Conservation (phyloP, 2,329 filamentous ascomycete species). For the Alternaria arborescens region DNA sequence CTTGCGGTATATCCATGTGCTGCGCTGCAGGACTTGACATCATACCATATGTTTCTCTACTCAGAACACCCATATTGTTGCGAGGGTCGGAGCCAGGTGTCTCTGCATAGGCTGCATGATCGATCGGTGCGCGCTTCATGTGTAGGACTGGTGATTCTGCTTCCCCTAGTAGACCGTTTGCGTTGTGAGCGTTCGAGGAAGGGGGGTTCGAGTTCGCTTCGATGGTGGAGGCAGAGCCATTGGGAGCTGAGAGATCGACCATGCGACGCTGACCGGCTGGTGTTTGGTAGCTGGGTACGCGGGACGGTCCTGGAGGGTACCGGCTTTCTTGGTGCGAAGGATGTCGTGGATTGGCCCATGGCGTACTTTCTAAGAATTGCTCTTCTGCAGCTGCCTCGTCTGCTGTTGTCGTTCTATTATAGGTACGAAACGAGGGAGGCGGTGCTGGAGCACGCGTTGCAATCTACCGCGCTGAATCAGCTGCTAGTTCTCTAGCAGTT, state of each 20-base stretch:
- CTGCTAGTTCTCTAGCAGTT: slow-evolving; percentile 23
- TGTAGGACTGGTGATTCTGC: slow-evolving; percentile 51
- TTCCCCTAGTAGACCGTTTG: slow-evolving; percentile 39
- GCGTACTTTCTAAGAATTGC: slow-evolving; percentile 86
- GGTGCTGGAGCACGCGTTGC: slow-evolving; percentile 42
- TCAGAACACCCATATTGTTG: slow-evolving; percentile 32
- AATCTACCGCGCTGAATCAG: slow-evolving; percentile 44
- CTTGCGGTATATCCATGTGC: slow-evolving; percentile 37
- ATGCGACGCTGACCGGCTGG: slow-evolving; percentile 48
- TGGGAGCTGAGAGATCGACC: slow-evolving; percentile 46
- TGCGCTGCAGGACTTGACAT: slow-evolving; percentile 42
- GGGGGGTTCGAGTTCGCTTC: slow-evolving; percentile 51
- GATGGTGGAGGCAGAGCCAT: slow-evolving; percentile 52
- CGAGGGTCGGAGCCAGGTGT: slow-evolving; percentile 38
- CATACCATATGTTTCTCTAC: slow-evolving; percentile 41
- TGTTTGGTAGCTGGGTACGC: slow-evolving; percentile 47
- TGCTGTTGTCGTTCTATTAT: slow-evolving; percentile 51
- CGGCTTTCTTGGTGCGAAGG: slow-evolving; percentile 50
- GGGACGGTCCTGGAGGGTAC: slow-evolving; percentile 39
- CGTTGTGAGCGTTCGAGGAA: slow-evolving; percentile 41
- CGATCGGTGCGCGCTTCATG: slow-evolving; percentile 47
- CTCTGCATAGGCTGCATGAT: slow-evolving; percentile 39
- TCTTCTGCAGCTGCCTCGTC: slow-evolving; percentile 74
- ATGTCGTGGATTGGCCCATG: slow-evolving; percentile 87
- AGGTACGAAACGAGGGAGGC: slow-evolving; percentile 45